Evolutionary conservation across 768 basidiomycete species (phyloP).

Genomic region (Trametes gibbosa): DNA sequence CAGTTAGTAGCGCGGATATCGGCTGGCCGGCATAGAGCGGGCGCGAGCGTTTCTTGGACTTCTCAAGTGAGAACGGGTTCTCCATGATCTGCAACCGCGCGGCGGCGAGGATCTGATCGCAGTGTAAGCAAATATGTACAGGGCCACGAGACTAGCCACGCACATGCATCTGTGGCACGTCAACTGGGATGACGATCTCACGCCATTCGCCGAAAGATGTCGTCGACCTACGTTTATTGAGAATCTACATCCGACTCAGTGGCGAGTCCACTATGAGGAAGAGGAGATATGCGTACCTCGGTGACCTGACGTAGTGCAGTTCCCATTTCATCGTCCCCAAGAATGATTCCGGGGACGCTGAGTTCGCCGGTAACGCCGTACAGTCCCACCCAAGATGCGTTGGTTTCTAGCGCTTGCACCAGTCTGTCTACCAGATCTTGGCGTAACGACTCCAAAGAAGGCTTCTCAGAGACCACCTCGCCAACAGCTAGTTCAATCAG

Average conservation of each 20-base stretch:
- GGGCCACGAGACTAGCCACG: slow-evolving; percentile 25
- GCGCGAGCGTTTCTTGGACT: slow-evolving; percentile 8
- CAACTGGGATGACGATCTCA: slow-evolving; percentile 79
- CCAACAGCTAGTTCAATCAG: slow-evolving; percentile 53
- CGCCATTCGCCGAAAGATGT: slow-evolving; percentile 53
- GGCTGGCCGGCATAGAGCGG: slow-evolving; percentile 86
- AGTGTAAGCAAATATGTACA: background rate
- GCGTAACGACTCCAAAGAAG: slow-evolving; percentile 36
- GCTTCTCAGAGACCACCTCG: slow-evolving; percentile 36
- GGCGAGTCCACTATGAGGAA: background rate
- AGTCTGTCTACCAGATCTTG: slow-evolving; percentile 46
- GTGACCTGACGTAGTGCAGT: slow-evolving; percentile 27
- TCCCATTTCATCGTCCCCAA: slow-evolving; percentile 31
- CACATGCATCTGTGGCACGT: slow-evolving; percentile 79
- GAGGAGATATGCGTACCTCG: slow-evolving; percentile 28
- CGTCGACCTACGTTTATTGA: slow-evolving; percentile 42
- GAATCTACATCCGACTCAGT: slow-evolving; percentile 15
- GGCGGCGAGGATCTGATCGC: slow-evolving; percentile 61
- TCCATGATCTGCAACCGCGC: slow-evolving; percentile 49
- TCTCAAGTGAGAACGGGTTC: slow-evolving; percentile 40
- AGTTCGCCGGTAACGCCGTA: slow-evolving; percentile 74
- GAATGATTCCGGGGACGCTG: slow-evolving; percentile 43
- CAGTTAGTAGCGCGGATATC: slow-evolving; percentile 61
- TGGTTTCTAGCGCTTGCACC: slow-evolving; percentile 57
- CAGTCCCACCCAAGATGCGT: slow-evolving; percentile 65